Conservation (phyloP, 2,329 filamentous ascomycete genomes). For the Penicillium aurantiogriseum region DNA sequence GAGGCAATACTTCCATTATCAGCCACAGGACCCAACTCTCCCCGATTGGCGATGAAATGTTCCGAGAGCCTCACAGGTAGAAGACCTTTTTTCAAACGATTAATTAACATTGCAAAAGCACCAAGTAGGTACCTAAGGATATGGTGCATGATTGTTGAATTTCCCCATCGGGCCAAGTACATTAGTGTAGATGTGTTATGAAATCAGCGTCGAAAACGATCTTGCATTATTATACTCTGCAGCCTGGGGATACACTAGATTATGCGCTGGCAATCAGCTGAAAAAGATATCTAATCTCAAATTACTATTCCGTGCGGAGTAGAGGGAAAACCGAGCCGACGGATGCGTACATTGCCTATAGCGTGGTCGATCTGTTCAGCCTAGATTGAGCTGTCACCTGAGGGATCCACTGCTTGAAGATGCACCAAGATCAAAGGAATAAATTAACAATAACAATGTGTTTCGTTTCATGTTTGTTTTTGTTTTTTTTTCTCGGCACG, state of each 20-base stretch:
- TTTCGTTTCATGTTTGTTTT: not conserved
- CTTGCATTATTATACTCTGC: not conserved
- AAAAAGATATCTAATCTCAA: not conserved
- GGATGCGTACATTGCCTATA: slow-evolving; percentile 1
- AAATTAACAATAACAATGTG: not conserved
- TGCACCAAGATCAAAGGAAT: not conserved
- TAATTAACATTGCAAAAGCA: not conserved
- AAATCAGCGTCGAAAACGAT: not conserved
- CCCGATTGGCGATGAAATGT: not conserved
- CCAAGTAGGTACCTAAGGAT: not conserved
- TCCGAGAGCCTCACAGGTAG: not conserved
- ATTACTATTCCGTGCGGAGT: not conserved
- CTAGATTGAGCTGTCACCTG: slow-evolving; percentile 2
- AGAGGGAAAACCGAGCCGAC: not conserved
- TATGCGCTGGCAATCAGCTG: slow-evolving; percentile 4
- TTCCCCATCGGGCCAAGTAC: not conserved
- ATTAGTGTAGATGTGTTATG: not conserved
- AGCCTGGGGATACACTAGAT: not conserved
- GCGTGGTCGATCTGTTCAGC: slow-evolving; percentile 5
- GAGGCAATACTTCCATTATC: slow-evolving; percentile 1
- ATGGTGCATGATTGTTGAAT: not conserved
- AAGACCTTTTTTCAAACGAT: not conserved
- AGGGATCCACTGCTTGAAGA: slow-evolving; percentile 7
- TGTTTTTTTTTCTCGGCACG: no score
- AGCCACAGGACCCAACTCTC: not conserved